phyloP scores from a whole-genome alignment of 2,329 filamentous ascomycete species.

The Lecanoromycetidae sp. region DNA sequence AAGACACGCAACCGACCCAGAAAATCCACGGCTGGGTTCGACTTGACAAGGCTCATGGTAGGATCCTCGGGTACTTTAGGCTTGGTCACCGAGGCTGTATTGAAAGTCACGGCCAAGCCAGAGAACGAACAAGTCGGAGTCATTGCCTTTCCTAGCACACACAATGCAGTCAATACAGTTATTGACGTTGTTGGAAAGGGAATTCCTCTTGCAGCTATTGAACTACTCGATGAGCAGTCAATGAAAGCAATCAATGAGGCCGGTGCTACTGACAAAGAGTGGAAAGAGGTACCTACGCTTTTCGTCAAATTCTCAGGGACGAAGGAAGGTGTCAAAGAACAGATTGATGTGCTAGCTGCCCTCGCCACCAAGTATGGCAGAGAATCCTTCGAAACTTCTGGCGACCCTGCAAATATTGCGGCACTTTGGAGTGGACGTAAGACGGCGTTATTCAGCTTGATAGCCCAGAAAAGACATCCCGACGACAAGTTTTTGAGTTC shows the following conservation, averaged over 20 bases:
- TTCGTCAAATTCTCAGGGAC: conserved; percentile 19
- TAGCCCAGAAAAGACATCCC: conserved; percentile 15
- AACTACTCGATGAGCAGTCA: conserved; percentile 15
- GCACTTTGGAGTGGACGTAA: conserved; percentile 17
- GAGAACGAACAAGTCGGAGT: conserved; percentile 41
- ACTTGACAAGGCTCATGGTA: conserved; percentile 41
- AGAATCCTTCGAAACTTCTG: conserved; percentile 12
- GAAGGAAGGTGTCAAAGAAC: conserved; percentile 11
- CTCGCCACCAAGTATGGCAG: conserved; percentile 9
- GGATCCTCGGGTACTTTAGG: conserved; percentile 43
- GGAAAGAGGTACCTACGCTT: conserved; percentile 16
- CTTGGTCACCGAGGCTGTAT: conserved; percentile 40
- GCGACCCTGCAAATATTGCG: conserved; percentile 5
- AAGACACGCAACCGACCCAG: conserved; percentile 42
- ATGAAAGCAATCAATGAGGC: conserved; percentile 16
- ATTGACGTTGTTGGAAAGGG: conserved; percentile 13
- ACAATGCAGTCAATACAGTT: conserved; percentile 12
- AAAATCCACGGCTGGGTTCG: conserved; percentile 42
- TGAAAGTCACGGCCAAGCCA: conserved; percentile 41
- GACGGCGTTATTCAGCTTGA: conserved; percentile 9
- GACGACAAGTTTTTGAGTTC: conserved; percentile 14
- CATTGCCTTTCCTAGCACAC: conserved; percentile 14
- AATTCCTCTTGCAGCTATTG: conserved; percentile 15
- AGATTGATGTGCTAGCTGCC: conserved; percentile 7
- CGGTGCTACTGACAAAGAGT: conserved; percentile 16